Base-by-base conservation (phyloP, 371 early-diverging fungal species). In the Rhizopus arrhizus region DNA sequence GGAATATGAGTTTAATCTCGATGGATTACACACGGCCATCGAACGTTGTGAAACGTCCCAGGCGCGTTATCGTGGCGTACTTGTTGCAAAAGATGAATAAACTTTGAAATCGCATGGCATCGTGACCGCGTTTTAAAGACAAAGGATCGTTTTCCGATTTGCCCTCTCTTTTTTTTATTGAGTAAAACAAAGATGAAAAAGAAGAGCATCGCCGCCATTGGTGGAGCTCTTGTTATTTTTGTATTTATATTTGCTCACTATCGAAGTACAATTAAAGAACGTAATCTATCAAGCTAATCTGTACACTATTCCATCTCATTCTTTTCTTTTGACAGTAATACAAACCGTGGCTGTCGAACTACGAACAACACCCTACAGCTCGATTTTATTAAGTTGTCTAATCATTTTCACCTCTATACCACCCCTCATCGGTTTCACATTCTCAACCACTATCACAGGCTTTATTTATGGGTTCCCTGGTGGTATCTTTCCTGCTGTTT, bases 381-480 rank as follows among this genome's bases (percentile, higher is more conserved):
- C 65, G 5, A 16, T 72, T 6, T 9, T 73, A 22, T 12, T 72
- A 4, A 59, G 63, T 10, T 29, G 28, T n/a, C 48, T 63, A 7
- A 60, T 80, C 11, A 51, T 67, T 2, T 34, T 72, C 1, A 70
- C 72, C 1, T 80, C 80, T 0, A 73, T 72, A 32, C 77, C 80
- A 6, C 80, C 77, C 7, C 53, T 80, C 31, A 22, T 77, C 11
- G 77, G 77, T 0, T 80, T 80, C 36, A 73, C 75, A 0, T 76
- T 74, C 34, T 35, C 61, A 8, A 64, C 62, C 0, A 67, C 75
- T 0, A 36, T 76, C 16, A 66, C 70, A 31, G 80, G 77, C 2
- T 80, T 77, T 46, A 71, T 80, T 12, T 62, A 65, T 52, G 60
- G 65, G 16, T 62, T 58, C 43, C 59, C 65, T 38, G 60, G 66